Conservation (phyloP, 768 basidiomycete genomes). For the Tulasnella sp. region DNA sequence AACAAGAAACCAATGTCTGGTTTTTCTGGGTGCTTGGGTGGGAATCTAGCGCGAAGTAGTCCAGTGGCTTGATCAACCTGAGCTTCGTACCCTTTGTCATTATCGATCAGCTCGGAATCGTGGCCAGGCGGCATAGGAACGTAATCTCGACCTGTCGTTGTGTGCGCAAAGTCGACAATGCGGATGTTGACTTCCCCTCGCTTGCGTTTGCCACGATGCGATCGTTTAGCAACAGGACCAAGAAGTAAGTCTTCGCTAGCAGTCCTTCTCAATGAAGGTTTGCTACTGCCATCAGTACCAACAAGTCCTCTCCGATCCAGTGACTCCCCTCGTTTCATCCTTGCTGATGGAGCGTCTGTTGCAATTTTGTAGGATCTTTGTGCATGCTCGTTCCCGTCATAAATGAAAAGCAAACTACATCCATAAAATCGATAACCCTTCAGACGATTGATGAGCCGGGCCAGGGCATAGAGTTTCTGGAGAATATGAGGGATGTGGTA, state of each 20-base stretch:
- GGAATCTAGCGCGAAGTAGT: slow-evolving; percentile 80
- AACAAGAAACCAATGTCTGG: slow-evolving; percentile 92
- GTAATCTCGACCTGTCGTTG: slow-evolving; percentile 91
- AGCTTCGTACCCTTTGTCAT: slow-evolving; percentile 65
- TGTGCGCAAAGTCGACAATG: slow-evolving; percentile 97
- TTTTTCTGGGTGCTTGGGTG: slow-evolving; percentile 76
- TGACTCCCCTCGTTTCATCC: slow-evolving; percentile 63
- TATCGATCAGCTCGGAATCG: slow-evolving; percentile 26
- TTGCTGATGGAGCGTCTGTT: slow-evolving; percentile 24
- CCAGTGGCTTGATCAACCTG: slow-evolving; percentile 74
- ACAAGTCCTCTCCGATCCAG: slow-evolving; percentile 38
- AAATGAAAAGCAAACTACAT: slow-evolving; percentile 90
- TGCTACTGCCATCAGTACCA: slow-evolving; percentile 18
- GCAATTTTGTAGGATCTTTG: slow-evolving; percentile 54
- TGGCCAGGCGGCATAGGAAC: slow-evolving; percentile 23
- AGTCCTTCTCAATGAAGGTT: slow-evolving; percentile 45
- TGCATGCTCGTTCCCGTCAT: slow-evolving; percentile 84
- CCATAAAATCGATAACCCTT: slow-evolving; percentile 98
- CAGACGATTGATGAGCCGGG: slow-evolving; percentile 74
- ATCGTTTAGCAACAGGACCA: slow-evolving; percentile 52
- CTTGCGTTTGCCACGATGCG: slow-evolving; percentile 44
- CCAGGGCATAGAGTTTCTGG: slow-evolving; percentile 86
- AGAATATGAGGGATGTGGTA: slow-evolving; percentile 88
- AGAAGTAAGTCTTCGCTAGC: slow-evolving; percentile 68
- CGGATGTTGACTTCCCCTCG: slow-evolving; percentile 90